These are phyloP conservation scores for Pseudonitzschia multiseries DNA, from an alignment of 108 stramenopile genomes.

Conservation along the genomic window DNA sequence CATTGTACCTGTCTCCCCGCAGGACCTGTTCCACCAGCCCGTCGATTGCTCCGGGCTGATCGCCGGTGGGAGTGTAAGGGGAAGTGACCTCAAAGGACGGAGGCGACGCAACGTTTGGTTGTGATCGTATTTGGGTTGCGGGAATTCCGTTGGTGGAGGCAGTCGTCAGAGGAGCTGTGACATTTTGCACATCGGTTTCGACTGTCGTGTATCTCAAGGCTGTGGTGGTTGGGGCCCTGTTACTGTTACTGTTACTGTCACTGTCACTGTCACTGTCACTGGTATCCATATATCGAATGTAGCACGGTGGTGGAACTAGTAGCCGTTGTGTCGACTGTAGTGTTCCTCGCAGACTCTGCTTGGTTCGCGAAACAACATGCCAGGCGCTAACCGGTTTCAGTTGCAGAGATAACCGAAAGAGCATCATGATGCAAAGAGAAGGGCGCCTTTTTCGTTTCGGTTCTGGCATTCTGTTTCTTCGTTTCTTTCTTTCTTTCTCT, in stretches of 20 bases:
- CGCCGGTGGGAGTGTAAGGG: slow-evolving; percentile 45
- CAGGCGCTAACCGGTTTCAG: neutral
- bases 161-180: neutral
- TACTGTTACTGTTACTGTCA: too few relatives aligned
- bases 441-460: neutral
- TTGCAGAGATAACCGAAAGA: neutral
- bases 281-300: too few relatives aligned
- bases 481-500: neutral
- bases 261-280: too few relatives aligned
- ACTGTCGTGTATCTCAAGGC: neutral
- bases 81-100: slow-evolving; percentile 42
- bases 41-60: slow-evolving; percentile 56
- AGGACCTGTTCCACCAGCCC: slow-evolving; percentile 36
- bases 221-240: neutral
- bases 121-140: neutral
- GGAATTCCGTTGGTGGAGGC: neutral
- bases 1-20: slow-evolving; percentile 33
- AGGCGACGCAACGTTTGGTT: neutral
- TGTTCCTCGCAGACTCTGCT: neutral
- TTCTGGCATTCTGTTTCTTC: neutral
- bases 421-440: neutral
- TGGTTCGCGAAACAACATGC: neutral
- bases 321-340: neutral
- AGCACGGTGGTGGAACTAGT: neutral
- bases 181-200: neutral